Conservation (phyloP, 306 rosid species). For the Canavalia ensiformis region DNA sequence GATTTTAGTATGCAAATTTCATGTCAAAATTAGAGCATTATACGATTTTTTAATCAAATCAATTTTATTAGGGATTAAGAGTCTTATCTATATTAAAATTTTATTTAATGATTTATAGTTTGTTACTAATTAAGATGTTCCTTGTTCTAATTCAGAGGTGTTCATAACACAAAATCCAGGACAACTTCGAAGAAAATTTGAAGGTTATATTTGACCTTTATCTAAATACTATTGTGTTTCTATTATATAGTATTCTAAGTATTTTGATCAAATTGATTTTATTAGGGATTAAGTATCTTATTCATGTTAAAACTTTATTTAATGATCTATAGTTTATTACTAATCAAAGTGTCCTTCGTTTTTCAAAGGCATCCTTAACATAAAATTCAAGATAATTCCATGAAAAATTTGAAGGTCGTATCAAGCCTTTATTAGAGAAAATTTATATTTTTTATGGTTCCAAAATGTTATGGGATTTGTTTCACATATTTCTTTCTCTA, state of each 20-base stretch:
- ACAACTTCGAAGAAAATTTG: no score
- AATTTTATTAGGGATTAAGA: background rate
- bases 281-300: no score
- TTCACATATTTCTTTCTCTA: background rate
- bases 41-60: background rate
- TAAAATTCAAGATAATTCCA: background rate
- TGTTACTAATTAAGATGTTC: background rate
- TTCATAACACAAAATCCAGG: background rate
- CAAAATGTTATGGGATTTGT: background rate
- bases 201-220: no score
- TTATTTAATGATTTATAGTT: background rate
- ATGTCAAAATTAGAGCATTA: background rate
- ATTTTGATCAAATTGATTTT: no score
- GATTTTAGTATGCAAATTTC: no score
- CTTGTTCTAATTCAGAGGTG: background rate
- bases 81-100: background rate
- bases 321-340: no score
- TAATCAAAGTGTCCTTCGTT: no score
- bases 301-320: no score
- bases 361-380: no score
- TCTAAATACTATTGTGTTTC: no score
- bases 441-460: background rate
- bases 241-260: no score
- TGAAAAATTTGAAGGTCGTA: background rate
- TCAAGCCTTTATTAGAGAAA: background rate